Conservation (phyloP, 306 rosid species). For the Acmispon strigosus region DNA sequence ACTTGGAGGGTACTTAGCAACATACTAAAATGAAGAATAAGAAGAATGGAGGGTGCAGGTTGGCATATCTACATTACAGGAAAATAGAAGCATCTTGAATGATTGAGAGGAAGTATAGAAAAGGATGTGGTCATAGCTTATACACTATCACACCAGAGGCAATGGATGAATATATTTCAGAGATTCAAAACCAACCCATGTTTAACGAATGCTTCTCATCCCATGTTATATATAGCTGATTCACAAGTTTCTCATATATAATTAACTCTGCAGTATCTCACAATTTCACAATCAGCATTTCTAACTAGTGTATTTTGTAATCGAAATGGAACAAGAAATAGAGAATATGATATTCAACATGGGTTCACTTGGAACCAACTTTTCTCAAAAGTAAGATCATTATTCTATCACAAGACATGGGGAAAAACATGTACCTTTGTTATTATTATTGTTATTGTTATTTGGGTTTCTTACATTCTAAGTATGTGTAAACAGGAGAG, state of each 20-base stretch:
- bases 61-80: not conserved
- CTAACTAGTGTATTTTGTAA: not conserved
- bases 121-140: conserved; percentile 33
- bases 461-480: not conserved
- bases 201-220: conserved; percentile 22
- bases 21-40: not conserved
- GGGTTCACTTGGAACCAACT: conserved; percentile 57
- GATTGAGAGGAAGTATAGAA: conserved; percentile 53
- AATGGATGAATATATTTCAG: conserved; percentile 11
- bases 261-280: not conserved
- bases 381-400: conserved; percentile 56
- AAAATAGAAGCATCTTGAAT: conserved; percentile 21
- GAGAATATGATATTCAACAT: conserved; percentile 46
- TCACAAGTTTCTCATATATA: not conserved
- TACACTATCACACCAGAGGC: conserved; percentile 20
- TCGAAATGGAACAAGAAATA: conserved; percentile 46
- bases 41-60: not conserved
- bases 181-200: conserved; percentile 33
- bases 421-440: not conserved
- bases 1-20: not conserved
- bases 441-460: not conserved
- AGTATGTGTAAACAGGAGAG: conserved; percentile 26
- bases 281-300: not conserved
- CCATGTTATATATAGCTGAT: conserved; percentile 8
- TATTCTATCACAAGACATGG: not conserved